Base-by-base conservation (phyloP, 176 grass and related monocot species). In the Paspalum notatum region DNA sequence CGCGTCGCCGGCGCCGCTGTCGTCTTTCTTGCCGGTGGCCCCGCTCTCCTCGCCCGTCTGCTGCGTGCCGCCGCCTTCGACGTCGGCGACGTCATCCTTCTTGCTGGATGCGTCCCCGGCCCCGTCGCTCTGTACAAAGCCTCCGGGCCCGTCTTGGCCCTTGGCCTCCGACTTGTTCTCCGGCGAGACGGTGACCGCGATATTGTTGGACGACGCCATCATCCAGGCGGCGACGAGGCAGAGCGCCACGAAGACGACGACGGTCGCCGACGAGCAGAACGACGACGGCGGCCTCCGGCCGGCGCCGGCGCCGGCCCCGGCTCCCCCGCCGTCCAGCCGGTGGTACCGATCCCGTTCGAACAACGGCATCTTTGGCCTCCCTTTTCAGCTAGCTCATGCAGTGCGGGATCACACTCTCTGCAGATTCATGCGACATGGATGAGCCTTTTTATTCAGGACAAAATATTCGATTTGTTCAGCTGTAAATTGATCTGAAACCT, bases 211-310 rank as follows among this genome's bases (percentile, higher is more conserved):
- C n/a, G 89, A 91, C 82, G 91, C 84, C 86, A 97, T 82, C 91
- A 97, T 90, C 94, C 90, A 98, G 47, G 90, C 77, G 59, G 84
- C 90, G 48, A 98, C 40, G 82, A 98, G 90, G 88, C 90, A 91
- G 61, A 98, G 90, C 58, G 86, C 90, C 20, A 93, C 82, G 85
- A 94, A 93, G 24, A 93, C 40, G 7, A 94, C 55, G 37, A 92
- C 18, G 21, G 95, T 94, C 9, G 86, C 83, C 25, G 88, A 89
- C 37, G 92, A 87, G 62, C 76, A 98, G 75, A 77, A 77, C 70
- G 85, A 94, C 12, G 89, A 86, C 42, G 91, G 75, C 42, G 90
- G 67, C 65, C 87, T 70, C 59, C 80, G 74, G 4, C 39, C 48
- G 2, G 32, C 8, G 0, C 57, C 73, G 44, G 42, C 68, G 20